Percentiles rank a stretch among this genome's conserved stretches.
Evolutionary conservation across 2,329 filamentous ascomycete species (phyloP).

Genomic region (Septoria petroselini): DNA sequence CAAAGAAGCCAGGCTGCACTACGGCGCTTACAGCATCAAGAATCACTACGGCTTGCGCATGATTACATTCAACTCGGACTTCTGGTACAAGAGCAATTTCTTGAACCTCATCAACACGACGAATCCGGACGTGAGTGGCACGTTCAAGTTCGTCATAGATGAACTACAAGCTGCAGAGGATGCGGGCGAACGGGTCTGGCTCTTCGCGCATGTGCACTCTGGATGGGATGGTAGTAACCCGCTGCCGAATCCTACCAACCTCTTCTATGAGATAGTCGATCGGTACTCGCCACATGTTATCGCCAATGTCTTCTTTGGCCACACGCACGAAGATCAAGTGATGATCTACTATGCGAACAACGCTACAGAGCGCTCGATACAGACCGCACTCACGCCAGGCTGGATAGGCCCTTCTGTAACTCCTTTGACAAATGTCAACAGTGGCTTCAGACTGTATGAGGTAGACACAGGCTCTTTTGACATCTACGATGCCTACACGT

Average conservation of each 20-base stretch:
- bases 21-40: conserved; percentile 55
- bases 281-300: conserved; percentile 56
- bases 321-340: conserved; percentile 55
- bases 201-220: conserved; percentile 54
- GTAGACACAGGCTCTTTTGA: conserved; percentile 55
- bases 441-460: conserved; percentile 54
- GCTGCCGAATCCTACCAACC: conserved; percentile 52
- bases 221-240: conserved; percentile 58
- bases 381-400: conserved; percentile 49
- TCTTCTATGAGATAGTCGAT: conserved; percentile 56
- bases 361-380: conserved; percentile 38
- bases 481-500: conserved; percentile 55
- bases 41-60: conserved; percentile 53
- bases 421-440: conserved; percentile 55
- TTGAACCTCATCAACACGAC: conserved; percentile 54
- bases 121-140: conserved; percentile 51
- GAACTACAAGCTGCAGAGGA: conserved; percentile 55
- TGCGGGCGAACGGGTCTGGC: conserved; percentile 53
- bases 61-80: conserved; percentile 55
- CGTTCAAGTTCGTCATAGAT: conserved; percentile 50
- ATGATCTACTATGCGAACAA: conserved; percentile 54
- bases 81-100: conserved; percentile 47
- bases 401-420: conserved; percentile 55
- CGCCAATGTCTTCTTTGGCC: conserved; percentile 54
- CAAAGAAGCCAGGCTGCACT: conserved; percentile 51